Base-by-base conservation (phyloP, 768 basidiomycete genomes). In the Imleria badia region DNA sequence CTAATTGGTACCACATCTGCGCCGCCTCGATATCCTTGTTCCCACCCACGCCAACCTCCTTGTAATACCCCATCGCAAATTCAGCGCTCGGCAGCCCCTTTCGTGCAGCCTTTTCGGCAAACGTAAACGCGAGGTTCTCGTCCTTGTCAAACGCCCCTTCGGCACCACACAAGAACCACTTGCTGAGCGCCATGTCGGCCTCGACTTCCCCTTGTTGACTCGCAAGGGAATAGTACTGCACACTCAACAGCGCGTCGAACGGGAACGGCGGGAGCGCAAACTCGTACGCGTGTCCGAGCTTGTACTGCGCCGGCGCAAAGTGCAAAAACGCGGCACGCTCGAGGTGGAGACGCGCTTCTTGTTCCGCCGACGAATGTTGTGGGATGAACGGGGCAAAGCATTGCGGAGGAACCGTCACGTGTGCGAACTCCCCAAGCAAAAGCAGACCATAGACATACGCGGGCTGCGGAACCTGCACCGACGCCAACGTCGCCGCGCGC, bases 21-120 rank as follows among this genome's bases (percentile, higher is more conserved):
- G 94, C 91, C 8, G 75, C 75, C 1, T 78, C 79, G 35, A 91
- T 50, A 64, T 89, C 81, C 64, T 81, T 83, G 11, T 66, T 45
- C 1, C 87, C 84, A 0, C 93, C 94, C 7, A 98, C 88, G 2
- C 96, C 96, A 2, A 98, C 89, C 70, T 98, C 95, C 35, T 79
- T 80, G 67, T 96, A 98, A 67, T 98, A 98, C 1, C 95, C 96
- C 83, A 98, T 87, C 1, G 94, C 96, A 68, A 98, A 98, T 68
- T 94, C 90, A 0, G 92, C 96, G 52, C 81, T 86, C 1, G 90
- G 78, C 41, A 96, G 73, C 0, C 85, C 88, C 61, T 86, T 89
- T 44, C 75, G 67, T 0, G 88, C 87, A 0, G 90, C 88, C 72
- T 96, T 95, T 59, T 91, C 87, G 0, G 96, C 96, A 72, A 96